Evolutionary conservation across 2,329 filamentous ascomycete genomes (phyloP).

Genomic region (Stemphylium lycopersici): DNA sequence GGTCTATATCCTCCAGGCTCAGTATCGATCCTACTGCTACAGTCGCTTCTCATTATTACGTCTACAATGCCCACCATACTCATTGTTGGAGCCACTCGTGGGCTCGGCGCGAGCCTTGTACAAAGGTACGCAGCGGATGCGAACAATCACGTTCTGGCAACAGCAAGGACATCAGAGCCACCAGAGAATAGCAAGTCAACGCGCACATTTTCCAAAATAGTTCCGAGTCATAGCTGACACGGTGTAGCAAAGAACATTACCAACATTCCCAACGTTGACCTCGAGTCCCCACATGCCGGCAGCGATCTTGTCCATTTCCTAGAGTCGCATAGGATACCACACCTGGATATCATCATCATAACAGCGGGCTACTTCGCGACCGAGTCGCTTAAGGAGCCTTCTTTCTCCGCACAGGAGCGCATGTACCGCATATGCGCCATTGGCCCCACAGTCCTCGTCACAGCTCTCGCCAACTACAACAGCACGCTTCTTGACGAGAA

Average conservation of each 20-base stretch:
- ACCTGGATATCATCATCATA: slow-evolving; percentile 62
- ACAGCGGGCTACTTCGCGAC: slow-evolving; percentile 72
- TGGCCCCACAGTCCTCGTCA: slow-evolving; percentile 70
- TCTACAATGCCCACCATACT: slow-evolving; percentile 54
- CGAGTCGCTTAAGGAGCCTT: slow-evolving; percentile 68
- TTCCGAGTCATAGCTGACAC: not conserved
- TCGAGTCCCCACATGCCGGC: slow-evolving; percentile 45
- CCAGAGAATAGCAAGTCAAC: slow-evolving; percentile 46
- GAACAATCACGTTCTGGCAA: slow-evolving; percentile 63
- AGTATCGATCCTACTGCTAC: too few species aligned
- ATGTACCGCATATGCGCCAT: slow-evolving; percentile 74
- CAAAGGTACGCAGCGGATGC: slow-evolving; percentile 60
- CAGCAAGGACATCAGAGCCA: slow-evolving; percentile 57
- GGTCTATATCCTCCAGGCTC: too few species aligned
- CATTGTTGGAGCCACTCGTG: slow-evolving; percentile 71
- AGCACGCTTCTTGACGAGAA: slow-evolving; percentile 23
- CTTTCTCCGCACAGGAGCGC: slow-evolving; percentile 69
- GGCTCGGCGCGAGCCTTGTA: slow-evolving; percentile 67
- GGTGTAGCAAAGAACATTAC: slow-evolving; percentile 49
- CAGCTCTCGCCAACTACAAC: slow-evolving; percentile 62
- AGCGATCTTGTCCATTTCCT: slow-evolving; percentile 55
- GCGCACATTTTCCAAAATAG: too few species aligned
- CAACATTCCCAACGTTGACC: slow-evolving; percentile 66
- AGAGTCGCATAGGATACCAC: slow-evolving; percentile 50
- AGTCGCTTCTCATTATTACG: too few species aligned